Conservation (phyloP, 257 asterid genomes). For the Thymus quinquecostatus region DNA sequence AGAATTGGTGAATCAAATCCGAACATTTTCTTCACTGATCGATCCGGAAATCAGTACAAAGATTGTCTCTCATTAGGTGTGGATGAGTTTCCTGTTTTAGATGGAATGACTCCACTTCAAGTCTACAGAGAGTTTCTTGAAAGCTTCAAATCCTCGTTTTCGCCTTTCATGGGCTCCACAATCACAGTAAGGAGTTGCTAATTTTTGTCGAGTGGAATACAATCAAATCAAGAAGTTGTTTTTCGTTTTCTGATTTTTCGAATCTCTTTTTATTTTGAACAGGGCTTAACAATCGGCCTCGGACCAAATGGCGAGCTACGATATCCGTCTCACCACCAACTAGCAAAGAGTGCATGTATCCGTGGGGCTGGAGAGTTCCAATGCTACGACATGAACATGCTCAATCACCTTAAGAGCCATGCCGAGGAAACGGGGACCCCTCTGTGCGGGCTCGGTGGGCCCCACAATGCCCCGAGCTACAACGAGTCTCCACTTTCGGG, state of each 20-base stretch:
- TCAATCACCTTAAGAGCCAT: slow-evolving; percentile 56
- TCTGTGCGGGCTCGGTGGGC: slow-evolving; percentile 87
- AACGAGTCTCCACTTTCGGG: slow-evolving; percentile 47
- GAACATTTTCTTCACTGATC: slow-evolving; percentile 62
- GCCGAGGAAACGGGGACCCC: slow-evolving; percentile 64
- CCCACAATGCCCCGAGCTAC: slow-evolving; percentile 67
- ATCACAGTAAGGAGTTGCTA: slow-evolving; percentile 55
- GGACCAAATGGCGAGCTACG: slow-evolving; percentile 93
- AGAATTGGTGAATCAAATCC: slow-evolving; percentile 59
- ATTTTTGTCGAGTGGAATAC: not conserved
- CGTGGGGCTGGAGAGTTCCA: slow-evolving; percentile 86
- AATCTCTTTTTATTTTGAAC: slow-evolving; percentile 8
- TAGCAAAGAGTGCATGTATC: slow-evolving; percentile 30
- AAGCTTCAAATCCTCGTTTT: slow-evolving; percentile 64
- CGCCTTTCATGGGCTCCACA: slow-evolving; percentile 67
- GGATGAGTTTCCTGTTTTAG: slow-evolving; percentile 73
- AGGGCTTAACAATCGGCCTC: slow-evolving; percentile 83
- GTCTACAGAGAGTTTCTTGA: slow-evolving; percentile 65
- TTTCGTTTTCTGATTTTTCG: slow-evolving; percentile 20
- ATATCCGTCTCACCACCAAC: slow-evolving; percentile 67
- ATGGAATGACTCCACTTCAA: slow-evolving; percentile 80
- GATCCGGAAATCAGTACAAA: slow-evolving; percentile 57
- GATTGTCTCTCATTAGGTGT: slow-evolving; percentile 72
- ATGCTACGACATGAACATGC: slow-evolving; percentile 75
- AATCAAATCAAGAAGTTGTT: not conserved